Conservation (phyloP, 1,284 basidiomycete species). For the Boletellus deceptivus region DNA sequence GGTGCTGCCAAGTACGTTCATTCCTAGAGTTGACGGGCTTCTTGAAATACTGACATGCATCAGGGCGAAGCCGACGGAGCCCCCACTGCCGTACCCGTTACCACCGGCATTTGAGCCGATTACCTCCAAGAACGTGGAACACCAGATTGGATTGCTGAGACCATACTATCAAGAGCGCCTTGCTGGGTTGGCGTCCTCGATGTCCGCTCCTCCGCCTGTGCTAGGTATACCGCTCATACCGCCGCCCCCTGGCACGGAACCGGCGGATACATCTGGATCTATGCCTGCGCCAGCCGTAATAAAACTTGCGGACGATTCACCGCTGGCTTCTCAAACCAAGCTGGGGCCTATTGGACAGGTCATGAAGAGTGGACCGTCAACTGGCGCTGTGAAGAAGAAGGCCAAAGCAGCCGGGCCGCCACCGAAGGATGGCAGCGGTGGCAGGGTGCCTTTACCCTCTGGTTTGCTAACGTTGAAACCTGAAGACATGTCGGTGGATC, state of each 20-base stretch:
- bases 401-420: constrained; percentile 19
- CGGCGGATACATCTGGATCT: neutral
- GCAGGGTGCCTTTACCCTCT: constrained; percentile 17
- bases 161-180: constrained; percentile 71
- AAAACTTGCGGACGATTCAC: constrained; percentile 55
- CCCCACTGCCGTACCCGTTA: constrained; percentile 81
- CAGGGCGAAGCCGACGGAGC: constrained; percentile 68
- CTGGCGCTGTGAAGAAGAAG: constrained; percentile 48
- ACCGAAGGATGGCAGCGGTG: constrained; percentile 20
- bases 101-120: constrained; percentile 81
- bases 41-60: constrained; percentile 7
- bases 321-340: constrained; percentile 56
- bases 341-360: constrained; percentile 77
- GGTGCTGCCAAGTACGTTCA: constrained; percentile 47
- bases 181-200: constrained; percentile 36
- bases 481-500: constrained; percentile 26
- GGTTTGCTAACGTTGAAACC: constrained; percentile 27
- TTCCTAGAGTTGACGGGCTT: neutral
- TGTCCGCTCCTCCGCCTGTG: constrained; percentile 7
- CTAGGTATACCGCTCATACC: constrained; percentile 23
- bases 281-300: neutral
- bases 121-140: constrained; percentile 58
- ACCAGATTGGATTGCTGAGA: constrained; percentile 84
- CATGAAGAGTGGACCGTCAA: constrained; percentile 35
- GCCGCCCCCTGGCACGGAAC: constrained; percentile 8